Conservation (phyloP, 2,329 filamentous ascomycete species). For the Colletotrichum sp. region DNA sequence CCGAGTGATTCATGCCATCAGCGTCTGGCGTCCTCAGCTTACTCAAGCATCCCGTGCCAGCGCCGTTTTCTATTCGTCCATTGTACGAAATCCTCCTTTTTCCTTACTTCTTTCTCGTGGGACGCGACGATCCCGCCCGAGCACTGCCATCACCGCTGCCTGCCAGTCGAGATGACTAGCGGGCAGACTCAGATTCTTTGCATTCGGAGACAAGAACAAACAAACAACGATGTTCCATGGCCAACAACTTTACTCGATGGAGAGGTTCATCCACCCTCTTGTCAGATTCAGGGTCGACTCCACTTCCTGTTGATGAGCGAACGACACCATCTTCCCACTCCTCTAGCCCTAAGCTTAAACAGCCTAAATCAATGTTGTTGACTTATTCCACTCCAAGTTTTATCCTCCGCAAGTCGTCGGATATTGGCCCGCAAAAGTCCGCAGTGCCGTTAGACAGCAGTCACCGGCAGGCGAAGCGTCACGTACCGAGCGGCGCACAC, state of each 20-base stretch:
- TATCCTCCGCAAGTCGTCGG: background rate
- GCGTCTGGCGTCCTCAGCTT: background rate
- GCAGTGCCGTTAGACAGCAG: background rate
- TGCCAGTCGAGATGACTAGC: background rate
- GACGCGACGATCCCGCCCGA: background rate
- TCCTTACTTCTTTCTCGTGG: background rate
- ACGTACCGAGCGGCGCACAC: background rate
- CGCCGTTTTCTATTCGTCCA: background rate
- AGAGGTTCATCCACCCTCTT: background rate
- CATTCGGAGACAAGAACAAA: background rate
- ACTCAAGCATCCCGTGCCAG: background rate
- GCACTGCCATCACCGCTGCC: background rate
- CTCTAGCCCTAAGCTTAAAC: background rate
- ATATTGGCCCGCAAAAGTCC: background rate
- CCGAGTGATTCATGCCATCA: background rate
- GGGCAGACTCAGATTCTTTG: background rate
- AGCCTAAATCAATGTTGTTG: background rate
- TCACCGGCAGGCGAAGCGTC: background rate
- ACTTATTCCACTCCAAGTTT: background rate
- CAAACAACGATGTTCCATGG: background rate
- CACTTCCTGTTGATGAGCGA: background rate
- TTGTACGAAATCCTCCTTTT: background rate
- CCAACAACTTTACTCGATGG: background rate
- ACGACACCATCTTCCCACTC: background rate
- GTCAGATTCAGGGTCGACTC: background rate